phyloP scores from a whole-genome alignment of 805 yeast species.

The Candida berthetii region DNA sequence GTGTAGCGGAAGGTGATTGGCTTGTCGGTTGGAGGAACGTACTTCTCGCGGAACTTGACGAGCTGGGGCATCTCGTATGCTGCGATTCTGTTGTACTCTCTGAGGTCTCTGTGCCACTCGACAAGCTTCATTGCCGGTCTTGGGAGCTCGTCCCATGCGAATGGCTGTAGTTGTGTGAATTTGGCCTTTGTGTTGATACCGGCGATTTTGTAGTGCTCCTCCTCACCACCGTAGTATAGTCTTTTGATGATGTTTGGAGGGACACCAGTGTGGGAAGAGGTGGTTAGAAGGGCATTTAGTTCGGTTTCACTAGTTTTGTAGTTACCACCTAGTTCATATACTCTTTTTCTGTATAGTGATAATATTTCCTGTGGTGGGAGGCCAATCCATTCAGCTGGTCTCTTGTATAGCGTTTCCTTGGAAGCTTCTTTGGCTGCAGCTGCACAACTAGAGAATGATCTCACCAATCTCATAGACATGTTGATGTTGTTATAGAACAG shows the following conservation, averaged over 20 bases:
- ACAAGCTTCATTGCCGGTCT: constrained; percentile 66
- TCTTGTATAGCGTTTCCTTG: constrained; percentile 29
- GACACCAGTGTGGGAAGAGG: constrained; percentile 37
- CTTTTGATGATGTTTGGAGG: constrained; percentile 23
- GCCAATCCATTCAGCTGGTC: constrained; percentile 70
- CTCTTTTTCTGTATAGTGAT: constrained; percentile 54
- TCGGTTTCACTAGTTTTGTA: constrained; percentile 47
- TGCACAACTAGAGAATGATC: neutral
- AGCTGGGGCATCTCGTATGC: constrained; percentile 91
- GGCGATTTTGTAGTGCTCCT: constrained; percentile 32
- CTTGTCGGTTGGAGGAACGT: constrained; percentile 38
- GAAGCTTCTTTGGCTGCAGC: neutral
- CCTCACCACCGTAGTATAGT: constrained; percentile 35
- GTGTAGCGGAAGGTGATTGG: constrained; percentile 69
- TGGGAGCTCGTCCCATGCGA: constrained; percentile 60
- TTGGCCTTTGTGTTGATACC: constrained; percentile 20
- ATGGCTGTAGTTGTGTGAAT: constrained; percentile 35
- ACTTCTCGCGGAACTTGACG: constrained; percentile 67
- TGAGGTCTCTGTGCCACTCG: constrained; percentile 65
- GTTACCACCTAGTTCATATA: constrained; percentile 42
- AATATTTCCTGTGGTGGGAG: constrained; percentile 59
- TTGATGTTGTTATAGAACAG: too few species aligned
- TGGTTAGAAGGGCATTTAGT: constrained; percentile 47
- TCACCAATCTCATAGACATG: neutral
- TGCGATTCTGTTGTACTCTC: constrained; percentile 74